phyloP scores from a whole-genome alignment of 2,329 filamentous ascomycete genomes.

The Diplodia intermedia region DNA sequence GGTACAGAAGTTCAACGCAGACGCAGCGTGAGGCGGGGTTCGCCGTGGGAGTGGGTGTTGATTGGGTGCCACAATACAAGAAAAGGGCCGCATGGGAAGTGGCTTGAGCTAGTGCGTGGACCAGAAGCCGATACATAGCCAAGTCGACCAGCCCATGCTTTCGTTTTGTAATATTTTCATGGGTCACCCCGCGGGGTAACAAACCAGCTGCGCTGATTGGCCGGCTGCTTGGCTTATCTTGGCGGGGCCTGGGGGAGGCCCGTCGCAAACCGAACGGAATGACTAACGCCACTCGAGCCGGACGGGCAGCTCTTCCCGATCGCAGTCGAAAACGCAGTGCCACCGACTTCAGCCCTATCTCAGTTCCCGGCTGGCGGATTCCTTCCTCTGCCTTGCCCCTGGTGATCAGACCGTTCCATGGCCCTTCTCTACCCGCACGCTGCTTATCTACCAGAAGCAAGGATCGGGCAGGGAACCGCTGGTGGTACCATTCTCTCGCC shows the following conservation, averaged over 20 bases:
- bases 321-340: background rate
- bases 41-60: background rate
- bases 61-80: background rate
- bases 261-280: slow-evolving; percentile 7
- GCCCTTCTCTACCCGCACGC: background rate
- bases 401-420: background rate
- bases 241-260: background rate
- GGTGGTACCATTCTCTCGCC: slow-evolving; percentile 2
- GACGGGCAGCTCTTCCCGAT: background rate
- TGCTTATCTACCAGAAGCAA: background rate
- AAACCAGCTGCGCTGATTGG: background rate
- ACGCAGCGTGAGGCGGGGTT: background rate
- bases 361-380: background rate
- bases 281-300: background rate
- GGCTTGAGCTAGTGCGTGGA: background rate
- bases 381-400: background rate
- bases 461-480: background rate
- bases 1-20: background rate
- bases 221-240: background rate
- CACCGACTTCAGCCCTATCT: background rate
- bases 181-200: slow-evolving; percentile 7
- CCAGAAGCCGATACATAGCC: slow-evolving; percentile 8
- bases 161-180: slow-evolving; percentile 18
- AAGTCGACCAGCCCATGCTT: slow-evolving; percentile 2
- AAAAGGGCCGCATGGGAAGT: background rate